Evolutionary conservation across 2,329 filamentous ascomycete species (phyloP).

Genomic region (Colletotrichum nymphaeae): DNA sequence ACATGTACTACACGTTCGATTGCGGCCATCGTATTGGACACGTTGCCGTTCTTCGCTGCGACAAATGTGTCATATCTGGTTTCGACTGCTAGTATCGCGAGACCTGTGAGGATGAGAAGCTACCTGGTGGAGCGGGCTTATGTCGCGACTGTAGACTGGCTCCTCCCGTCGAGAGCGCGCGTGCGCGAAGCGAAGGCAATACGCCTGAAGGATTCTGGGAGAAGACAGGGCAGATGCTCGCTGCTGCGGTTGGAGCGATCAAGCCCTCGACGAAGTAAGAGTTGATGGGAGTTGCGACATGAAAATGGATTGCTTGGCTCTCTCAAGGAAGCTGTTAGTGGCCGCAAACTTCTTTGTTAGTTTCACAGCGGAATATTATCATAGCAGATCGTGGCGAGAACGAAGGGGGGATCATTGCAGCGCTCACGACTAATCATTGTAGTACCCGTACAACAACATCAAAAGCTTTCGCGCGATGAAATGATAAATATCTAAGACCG

Average conservation of each 20-base stretch:
- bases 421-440: not conserved
- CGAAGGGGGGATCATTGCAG: not conserved
- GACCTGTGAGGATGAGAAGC: conserved; percentile 8
- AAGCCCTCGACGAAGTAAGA: not conserved
- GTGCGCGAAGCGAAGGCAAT: not conserved
- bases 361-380: no score
- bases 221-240: not conserved
- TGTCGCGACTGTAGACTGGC: not conserved
- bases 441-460: not conserved
- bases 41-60: conserved; percentile 2
- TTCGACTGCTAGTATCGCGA: conserved; percentile 14
- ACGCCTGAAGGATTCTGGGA: not conserved
- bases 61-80: conserved; percentile 1
- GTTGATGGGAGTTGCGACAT: not conserved
- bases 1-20: conserved; percentile 4
- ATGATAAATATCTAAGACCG: not conserved
- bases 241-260: not conserved
- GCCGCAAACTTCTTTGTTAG: not conserved
- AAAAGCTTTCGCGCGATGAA: not conserved
- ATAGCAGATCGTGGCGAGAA: not conserved
- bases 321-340: not conserved
- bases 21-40: conserved; percentile 12
- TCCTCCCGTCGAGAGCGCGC: not conserved
- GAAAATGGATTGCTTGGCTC: not conserved
- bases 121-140: conserved; percentile 1